Evolutionary conservation across 73 alveolate species (phyloP).

Genomic region (Paramecium biaurelia): DNA sequence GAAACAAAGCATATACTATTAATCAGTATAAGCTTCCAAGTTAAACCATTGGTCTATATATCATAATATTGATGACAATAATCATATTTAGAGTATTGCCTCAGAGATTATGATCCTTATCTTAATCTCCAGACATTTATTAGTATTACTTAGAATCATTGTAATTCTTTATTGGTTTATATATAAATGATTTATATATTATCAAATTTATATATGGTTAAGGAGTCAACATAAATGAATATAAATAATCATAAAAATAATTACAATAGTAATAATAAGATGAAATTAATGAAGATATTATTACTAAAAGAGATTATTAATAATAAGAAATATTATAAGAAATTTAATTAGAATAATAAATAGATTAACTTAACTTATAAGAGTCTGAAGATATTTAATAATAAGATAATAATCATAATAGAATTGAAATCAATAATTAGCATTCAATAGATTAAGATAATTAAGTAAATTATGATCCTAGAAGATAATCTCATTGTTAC

Average conservation of each 20-base stretch:
- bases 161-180: neutral
- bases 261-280: neutral
- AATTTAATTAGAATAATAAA: neutral
- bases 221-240: neutral
- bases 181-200: neutral
- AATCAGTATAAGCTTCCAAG: neutral
- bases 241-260: neutral
- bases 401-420: neutral
- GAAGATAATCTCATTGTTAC: conserved; percentile 36
- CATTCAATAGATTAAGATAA: neutral
- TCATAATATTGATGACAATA: conserved; percentile 13
- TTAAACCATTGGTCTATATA: neutral
- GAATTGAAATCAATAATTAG: neutral
- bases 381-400: neutral
- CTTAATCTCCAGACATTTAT: neutral
- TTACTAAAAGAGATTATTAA: neutral
- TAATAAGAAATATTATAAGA: neutral
- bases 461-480: neutral
- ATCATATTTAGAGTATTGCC: neutral
- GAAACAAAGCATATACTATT: neutral
- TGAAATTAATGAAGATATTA: neutral
- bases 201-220: neutral
- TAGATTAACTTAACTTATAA: neutral
- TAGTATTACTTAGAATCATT: neutral
- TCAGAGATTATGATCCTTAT: neutral